Percentiles rank a stretch among this genome's conserved stretches.
phyloP scores from a whole-genome alignment of 2,329 filamentous ascomycete genomes.

The Nothophaeocryptopus gaeumannii region DNA sequence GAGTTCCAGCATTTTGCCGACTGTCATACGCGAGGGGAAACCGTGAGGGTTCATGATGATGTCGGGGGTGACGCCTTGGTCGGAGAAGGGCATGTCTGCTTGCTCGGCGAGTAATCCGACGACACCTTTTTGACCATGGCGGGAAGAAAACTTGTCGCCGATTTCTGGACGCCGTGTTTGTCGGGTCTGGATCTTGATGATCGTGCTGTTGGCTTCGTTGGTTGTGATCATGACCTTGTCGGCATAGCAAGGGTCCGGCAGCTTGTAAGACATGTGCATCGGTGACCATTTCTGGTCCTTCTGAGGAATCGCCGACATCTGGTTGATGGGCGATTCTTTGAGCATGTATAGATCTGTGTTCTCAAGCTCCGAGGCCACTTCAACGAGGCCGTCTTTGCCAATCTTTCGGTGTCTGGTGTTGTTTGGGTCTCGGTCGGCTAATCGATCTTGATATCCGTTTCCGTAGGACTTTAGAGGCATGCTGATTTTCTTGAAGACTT shows the following conservation, averaged over 20 bases:
- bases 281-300: conserved; percentile 31
- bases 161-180: conserved; percentile 93
- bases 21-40: conserved; percentile 99
- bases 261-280: conserved; percentile 60
- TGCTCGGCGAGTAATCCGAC: conserved; percentile 95
- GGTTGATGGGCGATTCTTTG: conserved; percentile 80
- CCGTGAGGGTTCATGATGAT: conserved; percentile 99
- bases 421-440: conserved; percentile 57
- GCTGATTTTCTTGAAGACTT: conserved; percentile 94
- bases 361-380: conserved; percentile 76
- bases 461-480: conserved; percentile 84
- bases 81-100: conserved; percentile 94
- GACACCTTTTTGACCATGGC: conserved; percentile 97
- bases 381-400: conserved; percentile 82
- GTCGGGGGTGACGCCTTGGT: conserved; percentile 86
- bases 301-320: conserved; percentile 50
- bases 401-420: conserved; percentile 63
- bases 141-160: conserved; percentile 97
- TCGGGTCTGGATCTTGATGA: conserved; percentile 93
- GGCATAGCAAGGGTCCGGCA: conserved; percentile 67
- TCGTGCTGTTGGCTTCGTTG: conserved; percentile 78
- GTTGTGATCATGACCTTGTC: conserved; percentile 95
- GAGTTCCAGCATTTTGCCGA: conserved; percentile 95
- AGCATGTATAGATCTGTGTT: conserved; percentile 84
- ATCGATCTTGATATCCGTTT: conserved; percentile 65